Evolutionary conservation across 2,329 filamentous ascomycete species (phyloP).

Genomic region (Aspergillus sp.): DNA sequence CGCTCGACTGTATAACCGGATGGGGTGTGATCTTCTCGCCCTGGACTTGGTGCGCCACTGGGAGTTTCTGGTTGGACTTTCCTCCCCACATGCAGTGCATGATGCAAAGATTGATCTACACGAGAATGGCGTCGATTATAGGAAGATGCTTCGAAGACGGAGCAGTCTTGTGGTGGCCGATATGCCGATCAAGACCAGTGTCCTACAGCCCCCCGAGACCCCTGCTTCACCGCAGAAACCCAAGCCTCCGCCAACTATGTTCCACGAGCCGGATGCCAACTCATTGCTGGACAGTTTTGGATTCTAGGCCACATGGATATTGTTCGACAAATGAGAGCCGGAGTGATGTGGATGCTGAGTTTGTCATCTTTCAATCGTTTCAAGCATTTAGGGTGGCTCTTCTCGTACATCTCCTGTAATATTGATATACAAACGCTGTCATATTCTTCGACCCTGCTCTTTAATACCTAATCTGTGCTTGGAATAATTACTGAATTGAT

Average conservation of each 20-base stretch:
- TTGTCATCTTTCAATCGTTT: too few species aligned
- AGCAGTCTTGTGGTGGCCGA: constrained; percentile 81
- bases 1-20: constrained; percentile 77
- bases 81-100: constrained; percentile 36
- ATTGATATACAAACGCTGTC: neutral
- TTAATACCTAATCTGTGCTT: neutral
- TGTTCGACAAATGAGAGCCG: neutral
- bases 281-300: constrained; percentile 91
- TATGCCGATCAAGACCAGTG: constrained; percentile 44
- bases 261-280: constrained; percentile 87
- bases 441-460: neutral
- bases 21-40: constrained; percentile 90
- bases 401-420: constrained; percentile 1
- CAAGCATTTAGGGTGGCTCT: too few species aligned
- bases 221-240: constrained; percentile 33
- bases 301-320: constrained; percentile 53
- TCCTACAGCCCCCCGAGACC: constrained; percentile 38
- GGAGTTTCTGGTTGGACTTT: constrained; percentile 43
- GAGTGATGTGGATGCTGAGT: neutral
- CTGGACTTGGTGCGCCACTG: constrained; percentile 66
- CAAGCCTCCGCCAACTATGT: constrained; percentile 69
- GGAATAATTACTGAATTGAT: too few species aligned
- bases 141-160: constrained; percentile 66
- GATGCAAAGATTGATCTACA: constrained; percentile 22
- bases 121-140: constrained; percentile 53